These are phyloP conservation scores for Solanum pinnatisectum DNA, from an alignment of 257 asterid genomes.

Conservation along the genomic window DNA sequence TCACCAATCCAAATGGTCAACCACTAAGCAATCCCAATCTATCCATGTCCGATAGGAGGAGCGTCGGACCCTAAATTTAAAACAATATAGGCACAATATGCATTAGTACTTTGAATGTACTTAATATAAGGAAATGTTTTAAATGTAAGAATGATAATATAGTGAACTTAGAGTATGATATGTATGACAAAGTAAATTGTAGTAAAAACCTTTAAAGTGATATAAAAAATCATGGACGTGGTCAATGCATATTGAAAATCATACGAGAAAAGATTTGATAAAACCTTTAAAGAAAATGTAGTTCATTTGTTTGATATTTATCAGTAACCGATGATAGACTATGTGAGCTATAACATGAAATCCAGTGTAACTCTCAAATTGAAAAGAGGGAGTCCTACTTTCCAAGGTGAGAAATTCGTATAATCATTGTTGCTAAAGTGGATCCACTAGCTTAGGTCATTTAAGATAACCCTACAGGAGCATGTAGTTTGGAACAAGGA, in stretches of 20 bases:
- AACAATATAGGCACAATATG: neutral
- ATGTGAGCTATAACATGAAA: neutral
- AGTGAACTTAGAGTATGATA: neutral
- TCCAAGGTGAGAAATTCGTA: neutral
- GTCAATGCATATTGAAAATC: neutral
- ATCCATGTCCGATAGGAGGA: neutral
- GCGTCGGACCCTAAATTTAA: neutral
- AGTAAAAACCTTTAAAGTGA: neutral
- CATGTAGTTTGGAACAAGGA: neutral
- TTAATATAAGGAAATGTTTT: neutral
- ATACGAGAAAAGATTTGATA: neutral
- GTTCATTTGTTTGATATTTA: too few species aligned
- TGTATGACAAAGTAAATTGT: neutral
- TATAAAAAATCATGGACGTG: neutral
- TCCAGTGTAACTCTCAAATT: neutral
- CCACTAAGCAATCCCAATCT: neutral
- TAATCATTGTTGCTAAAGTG: neutral
- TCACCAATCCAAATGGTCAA: neutral
- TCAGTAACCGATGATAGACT: neutral
- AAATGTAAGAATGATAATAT: neutral
- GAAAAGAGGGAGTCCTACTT: neutral
- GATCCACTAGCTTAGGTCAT: neutral
- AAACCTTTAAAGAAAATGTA: neutral
- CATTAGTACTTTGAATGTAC: neutral
- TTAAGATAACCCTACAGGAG: neutral